These are phyloP conservation scores for Fraxinus baroniana DNA, from an alignment of 305 asterid species.

Conservation along the genomic window DNA sequence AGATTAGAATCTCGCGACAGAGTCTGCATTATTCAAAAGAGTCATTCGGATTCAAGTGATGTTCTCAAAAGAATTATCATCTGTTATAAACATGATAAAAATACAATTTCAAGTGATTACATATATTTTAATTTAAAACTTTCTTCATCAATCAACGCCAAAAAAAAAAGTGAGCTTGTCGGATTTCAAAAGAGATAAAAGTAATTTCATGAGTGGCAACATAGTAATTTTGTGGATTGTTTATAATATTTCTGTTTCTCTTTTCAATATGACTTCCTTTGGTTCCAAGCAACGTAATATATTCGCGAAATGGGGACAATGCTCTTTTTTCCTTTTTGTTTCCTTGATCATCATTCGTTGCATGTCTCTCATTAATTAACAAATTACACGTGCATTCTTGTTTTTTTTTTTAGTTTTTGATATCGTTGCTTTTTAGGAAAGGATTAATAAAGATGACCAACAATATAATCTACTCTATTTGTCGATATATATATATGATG, in stretches of 20 bases:
- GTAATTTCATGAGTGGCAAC: neutral
- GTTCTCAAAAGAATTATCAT: neutral
- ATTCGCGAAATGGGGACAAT: neutral
- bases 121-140: neutral
- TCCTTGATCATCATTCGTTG: neutral
- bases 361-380: neutral
- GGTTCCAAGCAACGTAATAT: neutral
- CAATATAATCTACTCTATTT: neutral
- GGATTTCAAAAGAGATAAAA: neutral
- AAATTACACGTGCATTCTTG: slow-evolving; percentile 1
- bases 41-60: neutral
- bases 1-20: neutral
- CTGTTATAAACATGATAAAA: neutral
- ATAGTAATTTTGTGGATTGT: neutral
- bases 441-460: neutral
- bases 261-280: neutral
- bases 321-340: neutral
- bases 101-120: neutral
- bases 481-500: neutral
- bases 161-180: neutral
- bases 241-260: neutral
- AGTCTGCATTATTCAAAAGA: neutral
- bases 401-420: neutral
- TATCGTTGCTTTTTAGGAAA: neutral
- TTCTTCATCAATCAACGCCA: neutral